These are phyloP conservation scores for Spencermartinsiella europaea DNA, from an alignment of 805 yeast genomes.

Conservation along the genomic window DNA sequence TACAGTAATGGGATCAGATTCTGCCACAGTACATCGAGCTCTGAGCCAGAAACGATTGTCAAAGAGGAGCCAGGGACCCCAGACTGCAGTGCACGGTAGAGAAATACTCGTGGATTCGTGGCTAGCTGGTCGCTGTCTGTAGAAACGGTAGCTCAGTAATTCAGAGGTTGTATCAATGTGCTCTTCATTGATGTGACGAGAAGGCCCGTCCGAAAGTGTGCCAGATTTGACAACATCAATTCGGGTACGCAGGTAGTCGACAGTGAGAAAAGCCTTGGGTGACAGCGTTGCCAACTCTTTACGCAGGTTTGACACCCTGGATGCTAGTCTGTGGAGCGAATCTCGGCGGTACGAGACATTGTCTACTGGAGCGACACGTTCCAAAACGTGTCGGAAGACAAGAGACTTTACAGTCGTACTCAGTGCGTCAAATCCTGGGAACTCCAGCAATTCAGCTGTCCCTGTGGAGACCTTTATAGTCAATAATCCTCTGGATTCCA, in stretches of 20 bases:
- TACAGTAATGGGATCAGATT: background rate
- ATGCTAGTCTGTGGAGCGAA: background rate
- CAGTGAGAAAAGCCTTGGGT: background rate
- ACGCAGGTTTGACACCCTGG: background rate
- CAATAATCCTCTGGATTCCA: slow-evolving; percentile 8
- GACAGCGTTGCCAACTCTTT: background rate
- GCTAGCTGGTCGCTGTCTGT: background rate
- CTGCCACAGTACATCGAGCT: background rate
- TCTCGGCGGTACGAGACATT: background rate
- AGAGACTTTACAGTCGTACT: slow-evolving; percentile 8
- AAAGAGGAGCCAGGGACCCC: background rate
- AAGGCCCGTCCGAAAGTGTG: background rate
- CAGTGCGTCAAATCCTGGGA: slow-evolving; percentile 3
- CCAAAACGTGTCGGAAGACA: slow-evolving; percentile 5
- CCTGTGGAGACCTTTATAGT: slow-evolving; percentile 8
- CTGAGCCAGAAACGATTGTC: background rate
- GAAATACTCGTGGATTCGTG: background rate
- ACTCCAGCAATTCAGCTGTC: slow-evolving; percentile 1
- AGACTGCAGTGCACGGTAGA: background rate
- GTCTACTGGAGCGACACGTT: slow-evolving; percentile 9
- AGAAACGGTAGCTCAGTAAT: background rate
- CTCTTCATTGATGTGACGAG: no score
- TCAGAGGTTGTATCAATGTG: background rate
- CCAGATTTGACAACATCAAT: background rate
- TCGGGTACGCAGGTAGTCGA: background rate